phyloP scores from a whole-genome alignment of 371 early-diverging fungal genomes.

The Catenaria anguillulae region DNA sequence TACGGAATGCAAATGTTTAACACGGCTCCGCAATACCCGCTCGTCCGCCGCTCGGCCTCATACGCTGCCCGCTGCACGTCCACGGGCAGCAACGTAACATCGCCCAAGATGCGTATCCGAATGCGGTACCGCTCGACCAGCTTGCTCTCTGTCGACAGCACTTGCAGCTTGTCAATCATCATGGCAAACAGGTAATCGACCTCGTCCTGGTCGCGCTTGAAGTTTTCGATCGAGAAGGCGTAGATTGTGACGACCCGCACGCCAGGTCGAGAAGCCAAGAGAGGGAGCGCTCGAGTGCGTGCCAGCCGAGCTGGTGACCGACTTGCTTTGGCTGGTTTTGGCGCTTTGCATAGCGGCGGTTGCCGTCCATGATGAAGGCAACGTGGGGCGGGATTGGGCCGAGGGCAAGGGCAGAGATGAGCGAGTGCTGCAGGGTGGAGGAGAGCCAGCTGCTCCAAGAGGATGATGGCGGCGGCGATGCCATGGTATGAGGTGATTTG shows the following conservation, averaged over 20 bases:
- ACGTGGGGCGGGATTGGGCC: constrained; percentile 88
- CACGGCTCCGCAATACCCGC: constrained; percentile 27
- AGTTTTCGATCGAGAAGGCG: constrained; percentile 97
- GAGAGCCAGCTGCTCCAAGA: not conserved
- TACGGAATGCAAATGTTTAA: constrained; percentile 95
- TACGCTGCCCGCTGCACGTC: constrained; percentile 45
- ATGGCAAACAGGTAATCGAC: constrained; percentile 80
- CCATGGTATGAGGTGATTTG: too few species aligned
- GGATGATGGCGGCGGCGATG: too few species aligned
- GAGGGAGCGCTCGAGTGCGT: constrained; percentile 66
- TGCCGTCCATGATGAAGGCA: constrained; percentile 98
- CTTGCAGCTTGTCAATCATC: constrained; percentile 55
- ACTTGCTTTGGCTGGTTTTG: too few species aligned
- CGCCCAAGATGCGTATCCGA: constrained; percentile 69
- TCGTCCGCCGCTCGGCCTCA: constrained; percentile 48
- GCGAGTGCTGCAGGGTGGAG: not conserved
- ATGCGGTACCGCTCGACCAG: constrained; percentile 56
- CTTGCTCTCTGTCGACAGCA: constrained; percentile 58
- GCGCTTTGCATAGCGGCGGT: constrained; percentile 79
- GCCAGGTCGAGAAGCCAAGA: constrained; percentile 71
- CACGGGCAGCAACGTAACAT: constrained; percentile 45
- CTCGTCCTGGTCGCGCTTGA: constrained; percentile 78
- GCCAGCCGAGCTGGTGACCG: too few species aligned
- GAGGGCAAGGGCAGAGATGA: not conserved
- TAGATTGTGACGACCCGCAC: constrained; percentile 86